Conservation (phyloP, 495 filamentous ascomycete genomes). For the Trichoderma virens region DNA sequence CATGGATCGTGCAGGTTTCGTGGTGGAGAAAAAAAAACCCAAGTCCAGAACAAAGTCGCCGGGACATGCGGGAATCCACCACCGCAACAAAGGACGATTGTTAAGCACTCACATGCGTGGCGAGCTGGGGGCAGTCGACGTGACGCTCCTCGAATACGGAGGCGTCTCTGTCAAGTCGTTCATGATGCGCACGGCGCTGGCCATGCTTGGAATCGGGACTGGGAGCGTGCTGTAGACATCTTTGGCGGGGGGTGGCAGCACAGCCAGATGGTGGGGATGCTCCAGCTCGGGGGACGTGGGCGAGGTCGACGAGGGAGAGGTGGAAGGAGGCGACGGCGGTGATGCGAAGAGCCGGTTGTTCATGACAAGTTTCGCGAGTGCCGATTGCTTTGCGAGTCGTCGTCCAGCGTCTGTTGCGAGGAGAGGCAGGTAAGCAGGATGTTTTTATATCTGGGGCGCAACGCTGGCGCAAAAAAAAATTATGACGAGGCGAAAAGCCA, state of each 20-base stretch:
- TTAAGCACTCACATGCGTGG: conserved; percentile 42
- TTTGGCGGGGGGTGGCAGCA: conserved; percentile 24
- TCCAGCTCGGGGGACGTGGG: conserved; percentile 4
- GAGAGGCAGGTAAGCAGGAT: background rate
- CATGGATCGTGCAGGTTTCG: too few species aligned
- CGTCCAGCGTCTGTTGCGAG: conserved; percentile 20
- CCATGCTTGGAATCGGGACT: conserved; percentile 2
- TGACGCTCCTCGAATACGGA: conserved; percentile 40
- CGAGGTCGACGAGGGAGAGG: conserved; percentile 6
- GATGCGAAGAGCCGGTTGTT: conserved; percentile 30
- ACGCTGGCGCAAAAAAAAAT: background rate
- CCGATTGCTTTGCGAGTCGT: conserved; percentile 32
- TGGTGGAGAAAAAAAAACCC: background rate
- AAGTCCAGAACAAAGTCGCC: background rate
- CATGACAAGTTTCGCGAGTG: conserved; percentile 45
- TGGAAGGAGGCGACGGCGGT: conserved; percentile 25
- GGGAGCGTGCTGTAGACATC: conserved; percentile 16
- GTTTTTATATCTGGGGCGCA: background rate
- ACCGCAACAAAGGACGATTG: conserved; percentile 8
- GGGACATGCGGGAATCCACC: background rate
- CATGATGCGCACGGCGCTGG: background rate
- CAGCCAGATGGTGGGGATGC: conserved; percentile 2
- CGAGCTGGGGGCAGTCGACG: conserved; percentile 47
- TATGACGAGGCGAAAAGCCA: background rate
- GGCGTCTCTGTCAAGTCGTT: conserved; percentile 28